Evolutionary conservation across 768 basidiomycete species (phyloP).

Genomic region (Kwoniella shandongensis): DNA sequence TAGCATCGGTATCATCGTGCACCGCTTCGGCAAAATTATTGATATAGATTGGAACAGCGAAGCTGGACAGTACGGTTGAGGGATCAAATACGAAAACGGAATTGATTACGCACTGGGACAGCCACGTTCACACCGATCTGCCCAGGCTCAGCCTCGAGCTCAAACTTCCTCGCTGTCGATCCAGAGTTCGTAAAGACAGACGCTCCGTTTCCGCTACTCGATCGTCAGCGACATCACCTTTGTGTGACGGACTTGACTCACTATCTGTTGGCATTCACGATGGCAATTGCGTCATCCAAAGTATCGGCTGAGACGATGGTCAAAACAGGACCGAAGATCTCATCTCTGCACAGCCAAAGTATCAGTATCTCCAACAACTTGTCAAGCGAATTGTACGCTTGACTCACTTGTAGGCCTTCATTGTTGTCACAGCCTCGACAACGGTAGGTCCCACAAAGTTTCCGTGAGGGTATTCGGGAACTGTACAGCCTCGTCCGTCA

Average conservation of each 20-base stretch:
- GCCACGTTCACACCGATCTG: slow-evolving; percentile 84
- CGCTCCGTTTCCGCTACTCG: slow-evolving; percentile 70
- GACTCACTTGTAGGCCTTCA: slow-evolving; percentile 79
- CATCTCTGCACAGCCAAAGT: slow-evolving; percentile 61
- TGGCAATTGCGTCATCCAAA: slow-evolving; percentile 80
- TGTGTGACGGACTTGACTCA: slow-evolving; percentile 51
- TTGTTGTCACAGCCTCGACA: slow-evolving; percentile 70
- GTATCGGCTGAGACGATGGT: slow-evolving; percentile 67
- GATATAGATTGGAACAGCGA: too few species aligned
- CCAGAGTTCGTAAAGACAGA: slow-evolving; percentile 96
- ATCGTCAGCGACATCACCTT: slow-evolving; percentile 19
- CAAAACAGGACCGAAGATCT: slow-evolving; percentile 92
- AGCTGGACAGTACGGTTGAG: too few species aligned
- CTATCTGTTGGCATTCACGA: slow-evolving; percentile 84
- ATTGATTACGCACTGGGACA: slow-evolving; percentile 55
- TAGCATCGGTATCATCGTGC: too few species aligned
- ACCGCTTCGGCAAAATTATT: slow-evolving; percentile 4
- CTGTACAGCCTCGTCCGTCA: slow-evolving; percentile 71
- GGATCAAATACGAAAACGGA: slow-evolving; percentile 48
- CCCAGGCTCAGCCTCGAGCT: slow-evolving; percentile 80
- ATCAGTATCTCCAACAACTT: background rate
- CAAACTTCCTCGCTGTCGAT: slow-evolving; percentile 90
- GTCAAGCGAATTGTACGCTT: too few species aligned
- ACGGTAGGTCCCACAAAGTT: slow-evolving; percentile 93
- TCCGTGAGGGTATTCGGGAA: slow-evolving; percentile 73